These are phyloP conservation scores for Thamnidium elegans DNA, from an alignment of 192 early-diverging fungal species.

Conservation along the genomic window DNA sequence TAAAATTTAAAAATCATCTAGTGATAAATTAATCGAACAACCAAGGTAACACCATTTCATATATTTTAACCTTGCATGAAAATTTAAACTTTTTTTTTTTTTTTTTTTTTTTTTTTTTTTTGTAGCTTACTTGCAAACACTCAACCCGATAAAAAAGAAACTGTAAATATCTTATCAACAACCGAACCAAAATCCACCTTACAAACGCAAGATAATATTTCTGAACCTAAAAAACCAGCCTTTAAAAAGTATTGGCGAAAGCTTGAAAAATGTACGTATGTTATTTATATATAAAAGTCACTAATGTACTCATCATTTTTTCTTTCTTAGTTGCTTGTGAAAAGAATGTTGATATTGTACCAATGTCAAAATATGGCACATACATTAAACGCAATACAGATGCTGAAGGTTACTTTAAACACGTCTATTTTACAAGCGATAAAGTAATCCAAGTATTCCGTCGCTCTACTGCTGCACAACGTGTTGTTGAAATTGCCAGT, in stretches of 20 bases:
- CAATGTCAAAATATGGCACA: not conserved
- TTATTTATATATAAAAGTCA: too few species aligned
- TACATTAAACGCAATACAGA: constrained; percentile 6
- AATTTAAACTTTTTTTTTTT: too few species aligned
- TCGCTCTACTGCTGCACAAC: constrained; percentile 48
- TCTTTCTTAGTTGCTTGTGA: not conserved
- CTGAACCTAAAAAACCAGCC: too few species aligned
- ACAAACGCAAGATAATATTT: not conserved
- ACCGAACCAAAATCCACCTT: too few species aligned
- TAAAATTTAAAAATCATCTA: too few species aligned
- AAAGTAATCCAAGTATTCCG: constrained; percentile 55
- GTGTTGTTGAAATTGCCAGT: constrained; percentile 49
- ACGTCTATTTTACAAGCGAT: constrained; percentile 45
- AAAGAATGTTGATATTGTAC: constrained; percentile 9
- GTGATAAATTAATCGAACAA: too few species aligned
- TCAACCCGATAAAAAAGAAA: too few species aligned
- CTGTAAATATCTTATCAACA: too few species aligned
- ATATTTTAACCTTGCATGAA: too few species aligned
- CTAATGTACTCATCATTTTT: not conserved
- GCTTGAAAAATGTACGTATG: not conserved
- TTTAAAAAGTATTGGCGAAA: not conserved
- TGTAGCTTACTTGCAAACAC: too few species aligned
- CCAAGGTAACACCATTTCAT: too few species aligned
- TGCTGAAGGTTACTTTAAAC: constrained; percentile 48
- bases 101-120: too few species aligned